Conservation (phyloP, 352 stramenopile species). For the Pythium graminicola region DNA sequence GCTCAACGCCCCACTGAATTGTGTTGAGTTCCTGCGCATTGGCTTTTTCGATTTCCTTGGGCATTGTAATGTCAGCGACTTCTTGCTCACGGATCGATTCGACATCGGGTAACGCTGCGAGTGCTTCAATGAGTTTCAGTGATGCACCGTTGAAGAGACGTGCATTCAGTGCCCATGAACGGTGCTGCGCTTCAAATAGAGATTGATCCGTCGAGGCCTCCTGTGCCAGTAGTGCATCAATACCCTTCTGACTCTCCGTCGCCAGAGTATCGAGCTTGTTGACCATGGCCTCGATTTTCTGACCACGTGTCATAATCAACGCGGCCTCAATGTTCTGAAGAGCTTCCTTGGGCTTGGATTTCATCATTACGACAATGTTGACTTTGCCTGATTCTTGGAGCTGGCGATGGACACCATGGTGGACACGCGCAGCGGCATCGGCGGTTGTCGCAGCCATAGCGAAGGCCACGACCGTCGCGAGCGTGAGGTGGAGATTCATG, state of each 20-base stretch:
- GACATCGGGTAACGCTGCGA: slow-evolving; percentile 8
- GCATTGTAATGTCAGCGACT: slow-evolving; percentile 1
- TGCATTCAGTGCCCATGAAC: slow-evolving; percentile 21
- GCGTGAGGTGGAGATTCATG: too few relatives aligned
- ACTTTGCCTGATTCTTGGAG: slow-evolving; percentile 4
- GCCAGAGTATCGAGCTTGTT: neutral
- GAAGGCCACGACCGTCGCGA: neutral
- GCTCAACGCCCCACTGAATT: slow-evolving; percentile 22
- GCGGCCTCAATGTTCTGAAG: neutral
- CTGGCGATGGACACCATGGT: slow-evolving; percentile 14
- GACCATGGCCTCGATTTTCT: slow-evolving; percentile 14
- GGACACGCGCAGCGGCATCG: slow-evolving; percentile 1
- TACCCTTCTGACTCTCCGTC: neutral
- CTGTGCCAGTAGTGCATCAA: neutral
- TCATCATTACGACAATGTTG: slow-evolving; percentile 19
- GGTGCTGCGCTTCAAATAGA: slow-evolving; percentile 4
- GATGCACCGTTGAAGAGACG: slow-evolving; percentile 13
- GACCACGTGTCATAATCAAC: slow-evolving; percentile 2
- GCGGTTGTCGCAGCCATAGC: neutral
- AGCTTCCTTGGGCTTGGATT: neutral
- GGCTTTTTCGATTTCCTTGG: neutral
- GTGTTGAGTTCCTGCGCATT: neutral
- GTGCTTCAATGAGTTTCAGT: slow-evolving; percentile 16
- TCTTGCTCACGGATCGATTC: slow-evolving; percentile 16
- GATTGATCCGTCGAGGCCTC: neutral